Conservation (phyloP, 2,329 filamentous ascomycete genomes). For the Tolypocladium nubicola region DNA sequence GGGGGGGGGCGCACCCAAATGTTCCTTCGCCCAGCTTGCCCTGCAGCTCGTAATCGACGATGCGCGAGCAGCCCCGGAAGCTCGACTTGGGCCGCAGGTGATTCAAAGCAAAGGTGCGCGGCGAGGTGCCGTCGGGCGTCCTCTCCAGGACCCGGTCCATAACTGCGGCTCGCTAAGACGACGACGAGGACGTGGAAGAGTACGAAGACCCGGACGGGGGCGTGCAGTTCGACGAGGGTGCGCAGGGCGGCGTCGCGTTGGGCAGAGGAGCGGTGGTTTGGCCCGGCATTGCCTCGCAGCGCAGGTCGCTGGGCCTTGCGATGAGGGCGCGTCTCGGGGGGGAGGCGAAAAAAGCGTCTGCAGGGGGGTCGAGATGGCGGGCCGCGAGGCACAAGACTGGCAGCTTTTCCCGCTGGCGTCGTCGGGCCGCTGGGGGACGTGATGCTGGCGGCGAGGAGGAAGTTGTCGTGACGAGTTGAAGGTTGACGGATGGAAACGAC, state of each 20-base stretch:
- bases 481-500: background rate
- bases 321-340: background rate
- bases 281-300: background rate
- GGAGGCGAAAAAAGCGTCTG: background rate
- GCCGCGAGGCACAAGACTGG: background rate
- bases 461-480: background rate
- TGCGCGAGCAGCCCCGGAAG: conserved; percentile 78
- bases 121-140: conserved; percentile 33
- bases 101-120: conserved; percentile 44
- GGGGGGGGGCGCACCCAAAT: conserved; percentile 69
- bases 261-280: background rate
- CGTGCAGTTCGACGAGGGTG: background rate
- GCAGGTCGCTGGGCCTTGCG: background rate
- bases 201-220: background rate
- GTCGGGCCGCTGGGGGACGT: background rate
- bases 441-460: background rate
- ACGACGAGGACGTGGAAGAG: background rate
- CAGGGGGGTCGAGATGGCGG: background rate
- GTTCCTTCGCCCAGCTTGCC: conserved; percentile 89
- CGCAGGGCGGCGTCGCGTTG: background rate
- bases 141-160: conserved; percentile 21
- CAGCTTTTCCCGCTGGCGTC: background rate
- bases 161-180: background rate
- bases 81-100: conserved; percentile 45
- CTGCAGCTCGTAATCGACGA: conserved; percentile 67